These are phyloP conservation scores for Ophiostoma tasmaniense DNA, from an alignment of 2,329 filamentous ascomycete species.

Conservation along the genomic window DNA sequence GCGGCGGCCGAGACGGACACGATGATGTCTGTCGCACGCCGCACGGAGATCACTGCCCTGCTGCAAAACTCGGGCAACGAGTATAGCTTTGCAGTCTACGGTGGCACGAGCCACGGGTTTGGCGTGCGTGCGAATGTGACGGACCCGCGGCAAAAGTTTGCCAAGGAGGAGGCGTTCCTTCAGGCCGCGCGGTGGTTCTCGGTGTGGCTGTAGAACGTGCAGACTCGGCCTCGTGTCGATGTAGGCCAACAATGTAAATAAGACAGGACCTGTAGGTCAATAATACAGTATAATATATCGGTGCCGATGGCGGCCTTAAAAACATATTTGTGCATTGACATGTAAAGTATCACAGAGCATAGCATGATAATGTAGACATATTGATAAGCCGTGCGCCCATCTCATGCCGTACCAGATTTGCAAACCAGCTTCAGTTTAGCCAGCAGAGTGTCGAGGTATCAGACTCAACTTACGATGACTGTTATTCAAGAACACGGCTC, in stretches of 20 bases:
- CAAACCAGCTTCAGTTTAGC: no score
- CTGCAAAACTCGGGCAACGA: neutral
- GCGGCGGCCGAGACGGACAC: slow-evolving; percentile 31
- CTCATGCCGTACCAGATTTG: no score
- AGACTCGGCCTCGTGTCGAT: fast-evolving
- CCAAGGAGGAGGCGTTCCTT: slow-evolving; percentile 69
- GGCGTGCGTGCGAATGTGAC: slow-evolving; percentile 56
- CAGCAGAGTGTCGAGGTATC: no score
- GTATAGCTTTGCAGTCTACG: slow-evolving; percentile 53
- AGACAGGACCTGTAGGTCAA: no score
- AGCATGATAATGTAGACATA: no score
- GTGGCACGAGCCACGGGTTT: slow-evolving; percentile 64
- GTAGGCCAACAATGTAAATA: neutral
- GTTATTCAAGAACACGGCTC: no score
- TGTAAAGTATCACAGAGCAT: no score
- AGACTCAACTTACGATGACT: no score
- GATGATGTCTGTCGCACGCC: slow-evolving; percentile 48
- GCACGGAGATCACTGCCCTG: slow-evolving; percentile 43
- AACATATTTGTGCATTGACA: no score
- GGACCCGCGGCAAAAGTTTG: slow-evolving; percentile 46
- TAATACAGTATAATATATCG: no score
- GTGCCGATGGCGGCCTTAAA: no score
- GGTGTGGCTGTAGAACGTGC: slow-evolving; percentile 32
- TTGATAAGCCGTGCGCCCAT: no score
- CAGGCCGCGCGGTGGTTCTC: slow-evolving; percentile 73